Evolutionary conservation across 2,329 filamentous ascomycete species (phyloP).

Genomic region (Fusarium metavorans): DNA sequence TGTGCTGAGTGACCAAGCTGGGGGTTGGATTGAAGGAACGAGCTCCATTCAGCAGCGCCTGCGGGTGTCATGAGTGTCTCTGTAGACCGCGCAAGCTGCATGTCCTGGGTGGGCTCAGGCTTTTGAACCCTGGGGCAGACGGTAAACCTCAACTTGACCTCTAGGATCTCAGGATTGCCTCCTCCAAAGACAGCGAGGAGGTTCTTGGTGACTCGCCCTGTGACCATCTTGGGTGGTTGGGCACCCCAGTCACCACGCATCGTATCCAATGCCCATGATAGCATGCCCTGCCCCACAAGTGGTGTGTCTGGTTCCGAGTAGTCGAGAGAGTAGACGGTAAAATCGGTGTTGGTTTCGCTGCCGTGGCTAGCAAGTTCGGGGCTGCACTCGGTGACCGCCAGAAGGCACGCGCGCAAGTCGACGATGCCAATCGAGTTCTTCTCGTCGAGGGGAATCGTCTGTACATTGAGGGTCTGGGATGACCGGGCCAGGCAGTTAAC

Average conservation of each 20-base stretch:
- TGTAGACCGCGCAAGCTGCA: constrained; percentile 40
- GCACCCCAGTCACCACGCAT: constrained; percentile 54
- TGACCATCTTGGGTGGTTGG: constrained; percentile 79
- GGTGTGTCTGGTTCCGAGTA: constrained; percentile 96
- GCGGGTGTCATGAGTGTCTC: constrained; percentile 59
- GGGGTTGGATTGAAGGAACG: constrained; percentile 80
- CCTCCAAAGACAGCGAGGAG: constrained; percentile 85
- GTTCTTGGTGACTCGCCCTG: constrained; percentile 90
- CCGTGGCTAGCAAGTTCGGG: constrained; percentile 81
- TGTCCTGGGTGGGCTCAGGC: constrained; percentile 42
- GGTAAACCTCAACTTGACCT: constrained; percentile 90
- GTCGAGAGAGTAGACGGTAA: constrained; percentile 96
- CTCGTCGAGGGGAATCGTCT: constrained; percentile 85
- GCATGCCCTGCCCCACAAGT: constrained; percentile 93
- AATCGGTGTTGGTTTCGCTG: constrained; percentile 87
- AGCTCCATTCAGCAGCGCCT: constrained; percentile 82
- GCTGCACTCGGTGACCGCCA: constrained; percentile 82
- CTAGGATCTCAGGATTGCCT: constrained; percentile 86
- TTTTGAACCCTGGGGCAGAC: constrained; percentile 73
- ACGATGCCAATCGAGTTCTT: constrained; percentile 85
- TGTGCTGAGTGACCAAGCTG: constrained; percentile 55
- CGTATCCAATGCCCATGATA: constrained; percentile 81
- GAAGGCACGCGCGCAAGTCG: constrained; percentile 87
- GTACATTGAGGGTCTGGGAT: constrained; percentile 82
- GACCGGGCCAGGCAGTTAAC: constrained; percentile 90